A percentile compares a stretch with the other conserved stretches of the same genome.
Conservation (phyloP, 352 stramenopile genomes). For the Pythium aristosporum region DNA sequence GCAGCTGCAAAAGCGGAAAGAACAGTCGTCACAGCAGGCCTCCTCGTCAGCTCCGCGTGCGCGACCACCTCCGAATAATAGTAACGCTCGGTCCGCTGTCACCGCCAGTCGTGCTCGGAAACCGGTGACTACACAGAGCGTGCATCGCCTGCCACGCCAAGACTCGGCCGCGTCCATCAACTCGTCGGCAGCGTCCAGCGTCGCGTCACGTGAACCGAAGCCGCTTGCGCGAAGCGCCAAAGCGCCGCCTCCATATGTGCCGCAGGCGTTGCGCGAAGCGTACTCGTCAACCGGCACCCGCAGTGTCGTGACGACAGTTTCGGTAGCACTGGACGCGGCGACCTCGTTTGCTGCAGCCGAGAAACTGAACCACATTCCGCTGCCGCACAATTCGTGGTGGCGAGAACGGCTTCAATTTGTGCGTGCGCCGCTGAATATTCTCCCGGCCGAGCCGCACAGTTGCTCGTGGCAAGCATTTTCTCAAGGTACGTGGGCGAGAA, state of each 20-base stretch:
- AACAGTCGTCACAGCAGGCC: not conserved
- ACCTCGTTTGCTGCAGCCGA: not conserved
- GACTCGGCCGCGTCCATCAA: slow-evolving; percentile 5
- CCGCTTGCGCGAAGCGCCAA: slow-evolving; percentile 1
- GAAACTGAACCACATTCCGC: slow-evolving; percentile 13
- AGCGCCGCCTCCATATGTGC: not conserved
- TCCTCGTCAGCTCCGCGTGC: no score
- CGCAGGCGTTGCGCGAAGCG: slow-evolving; percentile 5
- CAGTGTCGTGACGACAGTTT: slow-evolving; percentile 20
- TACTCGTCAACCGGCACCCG: slow-evolving; percentile 11
- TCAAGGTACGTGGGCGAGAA: not conserved
- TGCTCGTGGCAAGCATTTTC: not conserved
- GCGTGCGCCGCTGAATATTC: slow-evolving; percentile 30
- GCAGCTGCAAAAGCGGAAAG: slow-evolving; percentile 29
- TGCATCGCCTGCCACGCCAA: slow-evolving; percentile 5
- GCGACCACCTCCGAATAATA: not conserved
- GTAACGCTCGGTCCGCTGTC: not conserved
- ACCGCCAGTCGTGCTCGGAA: slow-evolving; percentile 6
- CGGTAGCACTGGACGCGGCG: slow-evolving; percentile 2
- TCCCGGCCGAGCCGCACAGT: slow-evolving; percentile 1
- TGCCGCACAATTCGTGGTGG: slow-evolving; percentile 31
- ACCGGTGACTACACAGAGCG: slow-evolving; percentile 1
- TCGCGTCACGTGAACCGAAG: slow-evolving; percentile 3
- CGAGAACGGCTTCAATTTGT: slow-evolving; percentile 23
- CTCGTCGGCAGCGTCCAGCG: not conserved